Evolutionary conservation across 495 filamentous ascomycete genomes (phyloP), one percentile per base, ranked within the genome.

Genomic region (Podospora conica): DNA sequence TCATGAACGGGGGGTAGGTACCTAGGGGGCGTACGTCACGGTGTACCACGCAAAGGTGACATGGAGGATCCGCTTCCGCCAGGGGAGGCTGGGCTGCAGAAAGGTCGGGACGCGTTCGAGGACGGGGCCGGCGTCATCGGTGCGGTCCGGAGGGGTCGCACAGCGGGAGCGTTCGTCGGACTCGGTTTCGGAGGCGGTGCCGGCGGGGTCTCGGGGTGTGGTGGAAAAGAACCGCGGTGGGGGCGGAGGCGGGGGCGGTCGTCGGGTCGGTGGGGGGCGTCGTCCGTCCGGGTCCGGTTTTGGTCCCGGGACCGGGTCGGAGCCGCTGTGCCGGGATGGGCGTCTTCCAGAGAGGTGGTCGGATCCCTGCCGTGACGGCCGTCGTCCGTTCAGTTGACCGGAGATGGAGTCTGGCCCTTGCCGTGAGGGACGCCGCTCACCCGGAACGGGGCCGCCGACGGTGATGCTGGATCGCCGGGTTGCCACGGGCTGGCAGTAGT

Each of bases 41-140:
- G 86, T 88, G 73, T 87, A 91, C 83, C 87, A 90, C 24, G 87
- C 87, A 84, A 86, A 90, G n/a, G 88, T 90, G 70, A 90, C 89
- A 68, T 90, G 88, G 62, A 83, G 78, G 4, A 90, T 75, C 6
- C 88, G 79, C 22, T 73, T 63, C 56, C 71, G 69, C 67, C 73
- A 73, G 21, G 74, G 71, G 4, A 76, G 40, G 24, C 61, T 70
- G 1, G 74, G 74, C 55, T 75, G 73, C 9, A 75, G 67, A 53
- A 70, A 68, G 12, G 73, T 75, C 24, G 73, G 73, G 2, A 73
- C 62, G 27, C 71, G 58, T 40, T 71, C 67, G 40, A 75, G 69
- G 21, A 64, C 58, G 54, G 58, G 11, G 25, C 25, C 58, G 58
- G 4, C 3, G 27, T 7, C 1, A 25, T 15, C 58, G 25, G 21